These are phyloP conservation scores for Xylaria sp. DNA, from an alignment of 2,329 filamentous ascomycete species.

Conservation along the genomic window DNA sequence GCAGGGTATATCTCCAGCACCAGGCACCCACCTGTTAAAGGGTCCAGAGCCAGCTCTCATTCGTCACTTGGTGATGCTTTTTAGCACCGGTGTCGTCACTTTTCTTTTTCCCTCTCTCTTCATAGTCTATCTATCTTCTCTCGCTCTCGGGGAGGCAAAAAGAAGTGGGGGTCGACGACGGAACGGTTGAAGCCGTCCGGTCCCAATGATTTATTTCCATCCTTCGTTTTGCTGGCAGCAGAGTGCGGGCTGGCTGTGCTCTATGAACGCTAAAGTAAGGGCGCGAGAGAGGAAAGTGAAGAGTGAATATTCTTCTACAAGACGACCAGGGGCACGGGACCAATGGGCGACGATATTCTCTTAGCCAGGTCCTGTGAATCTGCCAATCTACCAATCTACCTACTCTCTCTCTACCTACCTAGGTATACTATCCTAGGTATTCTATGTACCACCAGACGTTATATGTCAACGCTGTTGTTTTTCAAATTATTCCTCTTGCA, in stretches of 20 bases:
- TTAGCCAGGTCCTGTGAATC: conserved; percentile 28
- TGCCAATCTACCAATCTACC: too few relatives aligned
- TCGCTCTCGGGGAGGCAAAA: conserved; percentile 13
- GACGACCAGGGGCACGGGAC: conserved; percentile 25
- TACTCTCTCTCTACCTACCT: conserved; percentile 21
- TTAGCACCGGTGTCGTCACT: conserved; percentile 20
- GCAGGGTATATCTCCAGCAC: conserved; percentile 31
- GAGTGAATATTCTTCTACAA: conserved; percentile 8
- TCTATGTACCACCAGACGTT: conserved; percentile 28
- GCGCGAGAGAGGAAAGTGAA: conserved; percentile 12
- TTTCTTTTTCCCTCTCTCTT: conserved; percentile 18
- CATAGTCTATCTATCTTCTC: not conserved
- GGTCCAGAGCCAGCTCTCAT: conserved; percentile 17
- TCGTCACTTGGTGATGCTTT: conserved; percentile 25
- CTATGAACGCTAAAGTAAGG: conserved; percentile 19
- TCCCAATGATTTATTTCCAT: not conserved
- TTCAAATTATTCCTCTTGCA: not conserved
- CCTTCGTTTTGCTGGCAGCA: not conserved
- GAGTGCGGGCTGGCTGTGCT: not conserved
- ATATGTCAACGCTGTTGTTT: conserved; percentile 35
- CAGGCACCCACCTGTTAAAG: conserved; percentile 28
- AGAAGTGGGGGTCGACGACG: not conserved
- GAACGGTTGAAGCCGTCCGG: conserved; percentile 1
- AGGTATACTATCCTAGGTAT: not conserved
- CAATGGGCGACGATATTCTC: conserved; percentile 23